Percentiles rank a stretch among this genome's conserved stretches.
phyloP scores from a whole-genome alignment of 2,329 filamentous ascomycete genomes.

The Curvularia verruculosa region DNA sequence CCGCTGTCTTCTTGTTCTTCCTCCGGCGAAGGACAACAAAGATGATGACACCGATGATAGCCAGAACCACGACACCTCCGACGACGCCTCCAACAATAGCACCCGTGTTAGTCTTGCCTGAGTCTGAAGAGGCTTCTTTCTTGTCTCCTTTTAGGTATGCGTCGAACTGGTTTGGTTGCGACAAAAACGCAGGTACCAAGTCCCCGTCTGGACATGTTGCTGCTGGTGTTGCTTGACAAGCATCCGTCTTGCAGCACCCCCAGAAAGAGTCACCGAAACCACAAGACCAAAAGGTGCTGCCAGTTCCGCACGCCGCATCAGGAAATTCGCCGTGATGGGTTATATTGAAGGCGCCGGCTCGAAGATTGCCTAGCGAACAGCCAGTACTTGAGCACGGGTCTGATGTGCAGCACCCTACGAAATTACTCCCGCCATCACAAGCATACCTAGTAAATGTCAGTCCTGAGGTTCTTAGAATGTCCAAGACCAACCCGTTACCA shows the following conservation, averaged over 20 bases:
- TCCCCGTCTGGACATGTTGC: constrained; percentile 36
- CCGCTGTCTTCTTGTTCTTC: constrained; percentile 9
- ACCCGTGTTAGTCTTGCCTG: constrained; percentile 23
- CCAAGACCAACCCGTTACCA: constrained; percentile 22
- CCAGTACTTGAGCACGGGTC: constrained; percentile 50
- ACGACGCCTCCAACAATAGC: constrained; percentile 39
- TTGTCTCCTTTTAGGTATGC: constrained; percentile 18
- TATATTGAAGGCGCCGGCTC: constrained; percentile 42
- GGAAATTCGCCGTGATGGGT: constrained; percentile 40
- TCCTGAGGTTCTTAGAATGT: neutral
- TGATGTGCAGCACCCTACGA: constrained; percentile 51
- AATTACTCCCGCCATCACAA: constrained; percentile 36
- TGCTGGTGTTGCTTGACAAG: constrained; percentile 36
- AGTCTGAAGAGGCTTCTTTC: constrained; percentile 3
- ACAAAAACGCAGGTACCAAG: constrained; percentile 36
- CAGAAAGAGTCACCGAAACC: constrained; percentile 18
- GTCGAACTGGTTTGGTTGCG: constrained; percentile 26
- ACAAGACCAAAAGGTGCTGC: constrained; percentile 48
- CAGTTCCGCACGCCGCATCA: constrained; percentile 40
- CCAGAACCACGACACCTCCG: constrained; percentile 32
- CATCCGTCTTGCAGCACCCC: constrained; percentile 38
- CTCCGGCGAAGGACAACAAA: constrained; percentile 32
- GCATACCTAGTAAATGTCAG: constrained; percentile 31
- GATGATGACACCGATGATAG: constrained; percentile 33
- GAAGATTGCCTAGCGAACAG: constrained; percentile 45